Percentiles rank a stretch among this genome's conserved stretches.
Conservation (phyloP, 139 green algal species). For the Chlamydomonas sp. region DNA sequence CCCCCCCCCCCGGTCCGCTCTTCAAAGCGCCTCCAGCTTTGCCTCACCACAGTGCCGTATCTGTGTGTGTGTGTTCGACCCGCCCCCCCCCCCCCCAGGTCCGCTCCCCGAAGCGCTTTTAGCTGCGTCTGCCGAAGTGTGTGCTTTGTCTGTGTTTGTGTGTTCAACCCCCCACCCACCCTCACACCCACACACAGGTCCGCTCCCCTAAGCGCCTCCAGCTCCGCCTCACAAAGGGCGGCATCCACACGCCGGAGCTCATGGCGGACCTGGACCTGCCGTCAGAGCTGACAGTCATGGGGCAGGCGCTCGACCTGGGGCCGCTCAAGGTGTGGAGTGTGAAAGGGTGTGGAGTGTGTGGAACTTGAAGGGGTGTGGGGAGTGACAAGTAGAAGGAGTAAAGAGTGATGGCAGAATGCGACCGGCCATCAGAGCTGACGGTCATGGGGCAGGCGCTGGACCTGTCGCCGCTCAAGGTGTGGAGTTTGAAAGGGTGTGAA, state of each 20-base stretch:
- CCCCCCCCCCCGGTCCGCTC: slow-evolving; percentile 28
- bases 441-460: slow-evolving; percentile 74
- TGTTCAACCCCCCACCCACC: too few species aligned
- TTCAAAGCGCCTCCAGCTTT: slow-evolving; percentile 78
- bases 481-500: not conserved
- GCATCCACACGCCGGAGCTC: slow-evolving; percentile 63
- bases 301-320: slow-evolving; percentile 64
- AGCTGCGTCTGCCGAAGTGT: too few species aligned
- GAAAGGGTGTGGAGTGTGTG: too few species aligned
- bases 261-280: slow-evolving; percentile 64
- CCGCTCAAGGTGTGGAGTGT: slow-evolving; percentile 45
- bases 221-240: slow-evolving; percentile 55
- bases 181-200: not conserved
- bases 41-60: too few species aligned
- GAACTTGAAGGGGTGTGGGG: slow-evolving; percentile 74
- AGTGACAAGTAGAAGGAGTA: slow-evolving; percentile 55
- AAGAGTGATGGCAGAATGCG: slow-evolving; percentile 54
- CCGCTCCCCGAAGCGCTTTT: too few species aligned
- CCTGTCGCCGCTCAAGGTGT: slow-evolving; percentile 44
- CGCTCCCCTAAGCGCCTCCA: slow-evolving; percentile 78
- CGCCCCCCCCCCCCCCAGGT: too few species aligned
- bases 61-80: too few species aligned
- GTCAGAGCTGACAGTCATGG: slow-evolving; percentile 54
- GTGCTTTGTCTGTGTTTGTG: too few species aligned
- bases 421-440: slow-evolving; percentile 54